These are phyloP conservation scores for Candida ortonii DNA, from an alignment of 805 yeast genomes.

Conservation along the genomic window DNA sequence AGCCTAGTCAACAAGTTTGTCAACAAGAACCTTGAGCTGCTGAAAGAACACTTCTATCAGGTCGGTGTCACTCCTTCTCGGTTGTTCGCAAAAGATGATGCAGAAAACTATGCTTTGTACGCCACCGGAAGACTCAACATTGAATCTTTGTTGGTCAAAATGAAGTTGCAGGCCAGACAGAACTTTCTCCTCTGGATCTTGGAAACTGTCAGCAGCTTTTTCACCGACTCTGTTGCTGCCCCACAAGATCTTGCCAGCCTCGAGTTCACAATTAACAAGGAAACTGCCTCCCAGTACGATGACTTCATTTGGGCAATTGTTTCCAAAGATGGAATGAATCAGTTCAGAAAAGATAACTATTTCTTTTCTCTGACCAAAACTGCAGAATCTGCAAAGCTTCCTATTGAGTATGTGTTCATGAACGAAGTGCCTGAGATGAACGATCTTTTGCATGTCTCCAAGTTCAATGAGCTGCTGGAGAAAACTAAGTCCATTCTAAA, in stretches of 20 bases:
- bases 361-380: conserved; percentile 83
- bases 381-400: conserved; percentile 65
- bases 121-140: conserved; percentile 88
- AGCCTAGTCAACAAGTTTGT: conserved; percentile 53
- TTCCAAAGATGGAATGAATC: conserved; percentile 78
- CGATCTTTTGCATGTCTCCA: conserved; percentile 54
- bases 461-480: conserved; percentile 44
- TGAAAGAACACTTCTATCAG: conserved; percentile 70
- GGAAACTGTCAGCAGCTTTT: conserved; percentile 59
- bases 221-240: conserved; percentile 51
- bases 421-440: conserved; percentile 82
- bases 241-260: conserved; percentile 63
- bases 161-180: conserved; percentile 75
- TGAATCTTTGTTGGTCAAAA: conserved; percentile 55
- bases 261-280: conserved; percentile 51
- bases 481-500: conserved; percentile 46
- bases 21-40: conserved; percentile 41
- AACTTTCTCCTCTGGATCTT: conserved; percentile 64
- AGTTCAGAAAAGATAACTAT: conserved; percentile 71
- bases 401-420: conserved; percentile 80
- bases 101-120: conserved; percentile 62
- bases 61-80: conserved; percentile 57
- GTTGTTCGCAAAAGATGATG: conserved; percentile 57
- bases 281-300: conserved; percentile 45
- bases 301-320: conserved; percentile 82